phyloP scores from a whole-genome alignment of 371 early-diverging fungal genomes.

The Mucor indicus region DNA sequence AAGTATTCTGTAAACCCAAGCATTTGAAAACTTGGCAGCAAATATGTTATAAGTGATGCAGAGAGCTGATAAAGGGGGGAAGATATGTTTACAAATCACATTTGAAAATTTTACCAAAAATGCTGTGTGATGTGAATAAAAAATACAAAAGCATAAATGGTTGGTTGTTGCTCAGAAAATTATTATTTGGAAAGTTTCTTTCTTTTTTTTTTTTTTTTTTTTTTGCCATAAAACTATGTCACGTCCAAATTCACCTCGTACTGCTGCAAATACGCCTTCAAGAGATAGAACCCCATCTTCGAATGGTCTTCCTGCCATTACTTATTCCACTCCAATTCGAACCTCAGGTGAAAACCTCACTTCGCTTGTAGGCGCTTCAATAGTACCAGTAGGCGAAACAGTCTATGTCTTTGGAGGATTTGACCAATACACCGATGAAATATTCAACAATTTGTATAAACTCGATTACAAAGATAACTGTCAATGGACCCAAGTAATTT shows the following conservation, averaged over 20 bases:
- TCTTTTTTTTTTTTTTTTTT: no score
- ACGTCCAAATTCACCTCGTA: slow-evolving; percentile 14
- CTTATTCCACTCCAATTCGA: slow-evolving; percentile 27
- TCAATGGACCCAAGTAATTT: slow-evolving; percentile 58
- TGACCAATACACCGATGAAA: slow-evolving; percentile 67
- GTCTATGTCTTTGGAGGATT: slow-evolving; percentile 71
- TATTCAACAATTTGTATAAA: slow-evolving; percentile 62
- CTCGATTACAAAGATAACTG: slow-evolving; percentile 38
- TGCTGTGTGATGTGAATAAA: no score
- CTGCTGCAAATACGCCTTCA: slow-evolving; percentile 3
- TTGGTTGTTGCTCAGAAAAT: no score
- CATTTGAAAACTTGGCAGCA: no score
- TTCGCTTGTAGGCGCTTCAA: slow-evolving; percentile 62
- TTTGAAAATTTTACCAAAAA: no score
- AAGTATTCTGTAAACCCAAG: no score
- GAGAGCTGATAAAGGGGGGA: no score
- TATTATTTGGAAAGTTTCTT: no score
- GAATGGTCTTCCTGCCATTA: slow-evolving; percentile 15
- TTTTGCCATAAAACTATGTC: no score
- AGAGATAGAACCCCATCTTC: slow-evolving; percentile 24
- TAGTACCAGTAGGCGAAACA: slow-evolving; percentile 44
- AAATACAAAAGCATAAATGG: no score
- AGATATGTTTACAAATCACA: no score
- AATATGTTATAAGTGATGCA: no score
- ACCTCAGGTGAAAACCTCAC: slow-evolving; percentile 52